These are phyloP conservation scores for Pythium coloratum DNA, from an alignment of 352 stramenopile genomes.

Conservation along the genomic window DNA sequence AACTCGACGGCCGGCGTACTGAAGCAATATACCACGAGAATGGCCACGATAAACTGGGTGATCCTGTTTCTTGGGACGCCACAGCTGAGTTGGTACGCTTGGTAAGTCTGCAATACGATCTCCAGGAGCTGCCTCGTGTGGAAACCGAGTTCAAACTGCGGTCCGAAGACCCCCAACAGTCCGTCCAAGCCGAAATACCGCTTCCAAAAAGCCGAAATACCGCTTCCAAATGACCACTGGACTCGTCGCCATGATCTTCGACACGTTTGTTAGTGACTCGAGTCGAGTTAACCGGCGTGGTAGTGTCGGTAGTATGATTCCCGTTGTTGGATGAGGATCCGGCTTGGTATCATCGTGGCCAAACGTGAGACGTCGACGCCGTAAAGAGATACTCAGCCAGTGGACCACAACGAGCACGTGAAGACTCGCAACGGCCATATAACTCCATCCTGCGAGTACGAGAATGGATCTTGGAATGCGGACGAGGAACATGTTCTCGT, in stretches of 20 bases:
- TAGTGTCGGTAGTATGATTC: neutral
- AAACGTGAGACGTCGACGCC: neutral
- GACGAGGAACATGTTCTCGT: conserved; percentile 1
- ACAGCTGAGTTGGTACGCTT: conserved; percentile 11
- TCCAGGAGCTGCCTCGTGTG: conserved; percentile 1
- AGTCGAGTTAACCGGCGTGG: neutral
- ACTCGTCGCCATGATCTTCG: no score
- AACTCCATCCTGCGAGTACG: neutral
- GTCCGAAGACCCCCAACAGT: neutral
- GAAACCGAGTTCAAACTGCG: neutral
- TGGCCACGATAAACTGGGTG: conserved; percentile 1
- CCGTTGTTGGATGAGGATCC: neutral
- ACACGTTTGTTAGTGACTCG: neutral
- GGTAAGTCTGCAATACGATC: conserved; percentile 13
- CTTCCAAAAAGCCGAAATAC: no score
- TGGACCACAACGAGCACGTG: neutral
- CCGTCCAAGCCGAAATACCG: neutral
- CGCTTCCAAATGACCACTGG: neutral
- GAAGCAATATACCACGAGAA: conserved; percentile 13
- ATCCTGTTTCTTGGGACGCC: conserved; percentile 1
- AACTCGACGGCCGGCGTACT: neutral
- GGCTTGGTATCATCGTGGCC: neutral
- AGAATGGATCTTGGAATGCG: neutral
- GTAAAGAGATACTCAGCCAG: neutral
- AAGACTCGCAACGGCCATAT: neutral